Base-by-base conservation (phyloP, 148 eudicot genomes). In the Talinum fruticosum region DNA sequence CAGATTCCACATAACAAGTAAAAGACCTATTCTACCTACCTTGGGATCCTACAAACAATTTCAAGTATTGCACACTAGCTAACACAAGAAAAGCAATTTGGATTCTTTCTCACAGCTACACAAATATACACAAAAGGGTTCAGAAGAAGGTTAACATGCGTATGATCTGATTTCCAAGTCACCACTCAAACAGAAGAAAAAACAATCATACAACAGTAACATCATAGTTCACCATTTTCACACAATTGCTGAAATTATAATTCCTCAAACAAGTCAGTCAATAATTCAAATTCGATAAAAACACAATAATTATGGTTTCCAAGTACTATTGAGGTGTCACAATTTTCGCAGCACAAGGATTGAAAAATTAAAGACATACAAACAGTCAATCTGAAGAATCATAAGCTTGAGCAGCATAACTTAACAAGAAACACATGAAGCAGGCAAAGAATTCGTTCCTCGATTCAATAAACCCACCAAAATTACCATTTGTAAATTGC, bases 401-500 rank as follows among this genome's bases (percentile, higher is more conserved):
- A 38, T 12, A 69, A 80, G 16, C 19, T 33, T 1, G 57, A 75
- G 21, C 38, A 62, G 33, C 2, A 66, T 21, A 14, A 28, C 47
- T 49, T 45, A 24, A 80, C 34, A 32, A 71, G 26, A 26, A 30
- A 45, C 10, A 32, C 49, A 45, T 71, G 26, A 35, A 54, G n/a
- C 2, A 59, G 54, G 19, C 72, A 71, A 59, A 1, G n/a, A n/a
- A 34, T 33, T 28, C 5, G 37, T 28, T 67, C 54, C 53, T 73
- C 34, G 19, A 35, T 62, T 32, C 62, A 24, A 73, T 69, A n/a
- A 75, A 68, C 30, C 19, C 30, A 44, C 34, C 64, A 36, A 65
- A 53, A 72, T 51, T 44, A 76, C 69, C 74, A 73, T 67, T 33
- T 5, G 73, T 45, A 5, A 41, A 41, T 12, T 41, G 47, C 7